phyloP scores from a whole-genome alignment of 1,139 yeast genomes.

The Taiozyma sp. region DNA sequence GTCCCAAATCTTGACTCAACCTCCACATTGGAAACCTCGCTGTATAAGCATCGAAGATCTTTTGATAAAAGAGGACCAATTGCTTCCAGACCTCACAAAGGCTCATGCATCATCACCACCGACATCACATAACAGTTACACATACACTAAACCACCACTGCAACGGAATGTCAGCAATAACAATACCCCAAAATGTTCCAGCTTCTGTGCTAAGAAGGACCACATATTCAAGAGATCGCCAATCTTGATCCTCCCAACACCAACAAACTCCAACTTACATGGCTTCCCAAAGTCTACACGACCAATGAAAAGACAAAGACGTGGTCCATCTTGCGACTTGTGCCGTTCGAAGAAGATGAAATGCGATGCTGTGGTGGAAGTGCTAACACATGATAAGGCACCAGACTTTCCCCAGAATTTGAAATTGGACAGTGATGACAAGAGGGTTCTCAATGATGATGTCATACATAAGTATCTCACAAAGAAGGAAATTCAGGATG shows the following conservation, averaged over 20 bases:
- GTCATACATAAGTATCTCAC: conserved; percentile 4
- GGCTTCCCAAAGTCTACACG: not conserved
- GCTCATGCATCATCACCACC: not conserved
- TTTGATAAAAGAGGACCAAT: not conserved
- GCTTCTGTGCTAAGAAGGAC: not conserved
- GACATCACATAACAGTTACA: not conserved
- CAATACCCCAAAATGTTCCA: not conserved
- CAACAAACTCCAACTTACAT: not conserved
- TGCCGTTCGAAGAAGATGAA: conserved; percentile 70
- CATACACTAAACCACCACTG: not conserved
- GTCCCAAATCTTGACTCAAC: not conserved
- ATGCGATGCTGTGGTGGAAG: conserved; percentile 60
- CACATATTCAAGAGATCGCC: not conserved
- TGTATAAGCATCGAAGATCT: not conserved
- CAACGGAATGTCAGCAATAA: not conserved
- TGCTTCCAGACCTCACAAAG: not conserved
- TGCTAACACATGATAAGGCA: conserved; percentile 17
- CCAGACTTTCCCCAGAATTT: not conserved
- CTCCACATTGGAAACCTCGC: not conserved
- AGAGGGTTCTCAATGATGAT: not conserved
- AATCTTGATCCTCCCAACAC: not conserved
- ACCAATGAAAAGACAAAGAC: conserved; percentile 46
- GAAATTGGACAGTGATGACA: conserved; percentile 1
- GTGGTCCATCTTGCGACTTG: conserved; percentile 72
- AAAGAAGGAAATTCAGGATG: conserved; percentile 6